Evolutionary conservation across 441 rosid species (phyloP), one percentile per base, ranked within the genome.

Genomic region (Erodium moschatum): DNA sequence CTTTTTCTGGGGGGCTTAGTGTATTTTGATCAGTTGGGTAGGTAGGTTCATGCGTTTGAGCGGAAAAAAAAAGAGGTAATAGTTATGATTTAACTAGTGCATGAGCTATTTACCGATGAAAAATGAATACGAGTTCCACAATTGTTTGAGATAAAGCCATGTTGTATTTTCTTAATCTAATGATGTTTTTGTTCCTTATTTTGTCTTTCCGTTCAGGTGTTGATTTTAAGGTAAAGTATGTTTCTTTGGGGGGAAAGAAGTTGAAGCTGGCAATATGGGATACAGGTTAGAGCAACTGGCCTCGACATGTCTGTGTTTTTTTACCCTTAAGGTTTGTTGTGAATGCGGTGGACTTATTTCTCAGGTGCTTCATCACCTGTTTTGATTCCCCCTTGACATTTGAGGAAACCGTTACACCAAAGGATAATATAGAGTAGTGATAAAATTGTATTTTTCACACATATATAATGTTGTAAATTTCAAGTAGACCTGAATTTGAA

Each of bases 251-350:
- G 6, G 93, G 88, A 19, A 88, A 86, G 76, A 86, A 76, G 79
- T 75, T 88, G 78, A 88, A 88, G 75, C 88, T 88, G 69, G 93
- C 93, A 10, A 88, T 88, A 68, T 88, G 90, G 93, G 93, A 88
- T 77, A 88, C 93, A 9, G 93, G 93, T 88, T 73, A 80, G 20
- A 12, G 19, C 61, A 58, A 42, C 31, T 67, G 12, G 61, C 21
- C 21, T n/a, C 61, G 21, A 15, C 31, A 12, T 31, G 68, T 18
- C 16, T 2, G 24, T 31, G 27, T 40, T 18, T 65, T 11, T 38
- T 18, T 65, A 11, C 48, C 48, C 12, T 42, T 42, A 42, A 42
- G 48, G 11, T 42, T 7, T 7, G 10, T 9, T 0, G 48, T 42
- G 48, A 42, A 42, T 7, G 48, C 48, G 9, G 13, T 42, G 18